Base-by-base conservation (phyloP, 2,329 filamentous ascomycete genomes). In the Fusarium tanahbumbuense region DNA sequence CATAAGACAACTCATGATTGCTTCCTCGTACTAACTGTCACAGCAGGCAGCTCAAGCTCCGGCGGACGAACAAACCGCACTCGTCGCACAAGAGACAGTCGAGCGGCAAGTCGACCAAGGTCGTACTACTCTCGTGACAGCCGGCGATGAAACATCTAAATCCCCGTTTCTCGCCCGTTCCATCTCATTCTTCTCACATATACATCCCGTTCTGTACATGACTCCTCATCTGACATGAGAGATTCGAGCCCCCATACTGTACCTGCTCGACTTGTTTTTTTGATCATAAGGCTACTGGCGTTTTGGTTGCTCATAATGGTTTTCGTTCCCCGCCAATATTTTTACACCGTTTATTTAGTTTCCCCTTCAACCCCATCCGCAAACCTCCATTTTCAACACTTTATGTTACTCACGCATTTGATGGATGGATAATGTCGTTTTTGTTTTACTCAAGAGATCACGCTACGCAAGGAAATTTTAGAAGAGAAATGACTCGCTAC, bases 1-100 rank as follows among this genome's bases (percentile, higher is more conserved):
- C 15, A 65, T 32, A 32, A 48, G 44, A 54, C 20, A 41, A 23
- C 48, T 42, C 30, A 45, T 22, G 34, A 41, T 45, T 12, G 13
- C 23, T 32, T 46, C 25, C 8, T 28, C n/a, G 9, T 60, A 20
- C 74, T 78, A 73, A 76, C 74, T 32, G 28, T 52, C 37, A 37
- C 40, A 62, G 73, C 73, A 84, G 84, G 82, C 76, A 86, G 83
- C 73, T 77, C 78, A 52, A 85, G 83, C 75, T 83, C 82, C 23
- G 83, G 82, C 52, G 79, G 81, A 72, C 80, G 83, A 76, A 84
- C 79, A 28, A 73, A 78, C 54, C 76, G 74, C 34, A 79, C 74
- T 46, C 74, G 77, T 40, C 76, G 76, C 40, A 78, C 78, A 28
- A 72, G 77, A 56, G 75, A 76, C 40, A 79, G 76, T 56, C 75